Evolutionary conservation across 169 alveolate genomes (phyloP).

Genomic region (Plasmodium yoelii): DNA sequence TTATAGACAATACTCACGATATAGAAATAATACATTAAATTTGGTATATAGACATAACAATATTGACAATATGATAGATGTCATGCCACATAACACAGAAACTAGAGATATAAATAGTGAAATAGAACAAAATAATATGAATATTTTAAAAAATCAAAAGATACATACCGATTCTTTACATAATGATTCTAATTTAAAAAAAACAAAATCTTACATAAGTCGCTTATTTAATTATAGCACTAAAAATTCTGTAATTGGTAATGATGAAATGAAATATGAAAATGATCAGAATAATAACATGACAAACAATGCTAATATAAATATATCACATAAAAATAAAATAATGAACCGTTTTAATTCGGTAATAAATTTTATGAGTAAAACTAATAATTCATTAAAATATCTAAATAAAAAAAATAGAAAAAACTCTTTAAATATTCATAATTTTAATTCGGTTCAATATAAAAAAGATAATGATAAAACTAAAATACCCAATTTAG

Average conservation of each 20-base stretch:
- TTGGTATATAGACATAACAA: too few species aligned
- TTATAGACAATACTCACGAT: too few species aligned
- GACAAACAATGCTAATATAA: not conserved
- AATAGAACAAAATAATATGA: not conserved
- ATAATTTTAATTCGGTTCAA: slow-evolving; percentile 12
- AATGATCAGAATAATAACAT: not conserved
- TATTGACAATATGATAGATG: too few species aligned
- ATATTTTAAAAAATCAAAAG: not conserved
- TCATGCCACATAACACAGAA: too few species aligned
- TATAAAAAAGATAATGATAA: not conserved
- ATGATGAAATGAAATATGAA: not conserved
- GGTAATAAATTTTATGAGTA: slow-evolving; percentile 12
- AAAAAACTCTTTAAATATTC: slow-evolving; percentile 22
- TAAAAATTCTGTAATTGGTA: not conserved
- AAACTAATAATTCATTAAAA: slow-evolving; percentile 10
- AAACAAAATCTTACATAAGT: slow-evolving; percentile 28
- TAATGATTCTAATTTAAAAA: slow-evolving; percentile 5
- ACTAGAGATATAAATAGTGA: not conserved
- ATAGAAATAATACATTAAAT: too few species aligned
- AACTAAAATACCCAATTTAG: slow-evolving; percentile 14
- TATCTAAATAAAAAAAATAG: slow-evolving; percentile 1
- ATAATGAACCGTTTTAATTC: slow-evolving; percentile 10
- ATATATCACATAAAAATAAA: not conserved
- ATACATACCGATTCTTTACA: slow-evolving; percentile 1
- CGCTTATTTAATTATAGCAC: slow-evolving; percentile 37